These are phyloP conservation scores for Saccharomycopsis amapae DNA, from an alignment of 805 yeast genomes.

Conservation along the genomic window DNA sequence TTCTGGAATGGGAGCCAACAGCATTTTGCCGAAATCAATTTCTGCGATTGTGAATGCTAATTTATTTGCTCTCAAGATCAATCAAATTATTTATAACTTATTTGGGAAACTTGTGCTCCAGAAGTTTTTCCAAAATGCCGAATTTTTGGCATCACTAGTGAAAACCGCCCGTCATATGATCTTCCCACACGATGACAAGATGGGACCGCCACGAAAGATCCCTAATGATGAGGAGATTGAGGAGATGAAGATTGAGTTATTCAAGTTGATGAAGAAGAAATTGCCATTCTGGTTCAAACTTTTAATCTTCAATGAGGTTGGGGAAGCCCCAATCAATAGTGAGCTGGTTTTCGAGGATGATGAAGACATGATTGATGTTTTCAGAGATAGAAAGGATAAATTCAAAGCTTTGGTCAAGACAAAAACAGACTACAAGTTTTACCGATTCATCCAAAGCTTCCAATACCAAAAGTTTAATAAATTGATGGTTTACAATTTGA, in stretches of 20 bases:
- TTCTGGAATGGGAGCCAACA: not conserved
- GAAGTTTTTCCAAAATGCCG: conserved; percentile 21
- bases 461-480: conserved; percentile 36
- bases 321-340: conserved; percentile 23
- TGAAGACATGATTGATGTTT: conserved; percentile 5
- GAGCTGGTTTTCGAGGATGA: conserved; percentile 24
- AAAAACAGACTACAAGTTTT: conserved; percentile 21
- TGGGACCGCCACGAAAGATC: conserved; percentile 41
- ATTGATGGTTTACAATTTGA: conserved; percentile 34
- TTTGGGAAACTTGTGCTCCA: conserved; percentile 22
- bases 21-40: conserved; percentile 7
- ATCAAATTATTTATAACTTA: conserved; percentile 24
- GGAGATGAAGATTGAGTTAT: conserved; percentile 25
- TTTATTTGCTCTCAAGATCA: conserved; percentile 18
- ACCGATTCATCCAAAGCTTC: conserved; percentile 30
- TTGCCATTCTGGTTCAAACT: conserved; percentile 25
- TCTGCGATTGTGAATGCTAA: conserved; percentile 17
- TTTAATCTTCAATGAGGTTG: conserved; percentile 21
- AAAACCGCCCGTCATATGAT: conserved; percentile 31
- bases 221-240: conserved; percentile 37
- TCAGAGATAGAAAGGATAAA: not conserved
- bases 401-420: conserved; percentile 16
- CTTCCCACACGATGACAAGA: conserved; percentile 43
- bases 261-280: conserved; percentile 24
- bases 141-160: conserved; percentile 24